phyloP scores from a whole-genome alignment of 352 stramenopile genomes.

The Peronosclerospora sorghi region DNA sequence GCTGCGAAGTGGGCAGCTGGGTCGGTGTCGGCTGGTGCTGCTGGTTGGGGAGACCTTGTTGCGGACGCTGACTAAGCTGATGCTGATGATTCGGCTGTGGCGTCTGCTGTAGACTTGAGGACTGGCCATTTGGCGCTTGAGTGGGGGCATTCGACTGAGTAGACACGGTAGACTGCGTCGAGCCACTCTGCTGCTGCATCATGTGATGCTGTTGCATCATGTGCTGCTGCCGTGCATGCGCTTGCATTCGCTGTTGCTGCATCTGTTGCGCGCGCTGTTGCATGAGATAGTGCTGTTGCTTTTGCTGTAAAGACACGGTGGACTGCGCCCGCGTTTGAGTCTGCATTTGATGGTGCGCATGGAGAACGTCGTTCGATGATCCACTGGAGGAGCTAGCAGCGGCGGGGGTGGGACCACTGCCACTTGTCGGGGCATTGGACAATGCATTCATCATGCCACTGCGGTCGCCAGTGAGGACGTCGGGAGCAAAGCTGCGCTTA shows the following conservation, averaged over 20 bases:
- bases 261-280: constrained; percentile 45
- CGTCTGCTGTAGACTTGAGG: constrained; percentile 6
- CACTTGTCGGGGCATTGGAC: neutral
- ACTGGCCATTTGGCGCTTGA: constrained; percentile 16
- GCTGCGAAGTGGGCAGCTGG: constrained; percentile 14
- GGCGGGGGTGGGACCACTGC: neutral
- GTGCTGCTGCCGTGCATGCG: constrained; percentile 30
- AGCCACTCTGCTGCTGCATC: constrained; percentile 29
- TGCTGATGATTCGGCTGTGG: constrained; percentile 22
- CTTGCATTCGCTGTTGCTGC: constrained; percentile 36
- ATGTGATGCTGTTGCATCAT: constrained; percentile 34
- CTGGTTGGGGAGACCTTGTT: constrained; percentile 9
- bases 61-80: constrained; percentile 16
- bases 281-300: constrained; percentile 40
- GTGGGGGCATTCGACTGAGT: constrained; percentile 17
- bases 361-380: constrained; percentile 12
- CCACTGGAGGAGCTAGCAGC: constrained; percentile 8
- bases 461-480: constrained; percentile 9
- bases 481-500: constrained; percentile 35
- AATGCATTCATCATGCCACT: constrained; percentile 15
- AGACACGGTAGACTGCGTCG: constrained; percentile 5
- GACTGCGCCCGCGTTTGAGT: constrained; percentile 7
- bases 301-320: constrained; percentile 21
- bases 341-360: constrained; percentile 25
- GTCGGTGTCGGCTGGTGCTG: constrained; percentile 14